phyloP scores from a whole-genome alignment of 805 yeast species.

The Nakazawaea wickerhamii region DNA sequence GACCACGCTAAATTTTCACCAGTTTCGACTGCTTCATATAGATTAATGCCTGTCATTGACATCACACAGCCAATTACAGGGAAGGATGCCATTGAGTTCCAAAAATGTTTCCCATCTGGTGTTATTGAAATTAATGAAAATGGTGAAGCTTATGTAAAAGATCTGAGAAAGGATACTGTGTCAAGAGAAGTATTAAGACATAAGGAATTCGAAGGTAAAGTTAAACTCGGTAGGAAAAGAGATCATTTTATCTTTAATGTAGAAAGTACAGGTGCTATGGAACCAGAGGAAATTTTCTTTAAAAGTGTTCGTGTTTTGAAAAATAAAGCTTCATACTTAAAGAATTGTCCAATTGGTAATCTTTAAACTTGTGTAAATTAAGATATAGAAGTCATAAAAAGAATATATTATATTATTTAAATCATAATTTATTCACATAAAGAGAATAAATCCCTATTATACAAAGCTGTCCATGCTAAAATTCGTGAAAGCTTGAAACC shows the following conservation, averaged over 20 bases:
- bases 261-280: slow-evolving; percentile 95
- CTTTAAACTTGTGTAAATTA: no score
- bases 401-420: no score
- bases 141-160: slow-evolving; percentile 75
- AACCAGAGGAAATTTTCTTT: slow-evolving; percentile 92
- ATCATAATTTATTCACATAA: no score
- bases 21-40: slow-evolving; percentile 92
- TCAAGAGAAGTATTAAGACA: slow-evolving; percentile 95
- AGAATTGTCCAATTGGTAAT: slow-evolving; percentile 67
- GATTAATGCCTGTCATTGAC: slow-evolving; percentile 84
- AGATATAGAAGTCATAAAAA: no score
- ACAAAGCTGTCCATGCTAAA: slow-evolving; percentile 7
- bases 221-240: slow-evolving; percentile 84
- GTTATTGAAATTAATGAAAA: slow-evolving; percentile 70
- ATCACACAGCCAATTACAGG: slow-evolving; percentile 73
- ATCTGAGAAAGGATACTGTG: slow-evolving; percentile 93
- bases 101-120: slow-evolving; percentile 89
- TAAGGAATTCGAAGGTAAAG: slow-evolving; percentile 83
- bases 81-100: slow-evolving; percentile 69
- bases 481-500: slow-evolving; percentile 8
- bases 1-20: slow-evolving; percentile 99
- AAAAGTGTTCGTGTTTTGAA: slow-evolving; percentile 82
- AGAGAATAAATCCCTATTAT: no score
- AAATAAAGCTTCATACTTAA: slow-evolving; percentile 76
- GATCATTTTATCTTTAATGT: slow-evolving; percentile 93